Evolutionary conservation across 1,284 basidiomycete genomes (phyloP).

Genomic region (Thecaphora thlaspeos): DNA sequence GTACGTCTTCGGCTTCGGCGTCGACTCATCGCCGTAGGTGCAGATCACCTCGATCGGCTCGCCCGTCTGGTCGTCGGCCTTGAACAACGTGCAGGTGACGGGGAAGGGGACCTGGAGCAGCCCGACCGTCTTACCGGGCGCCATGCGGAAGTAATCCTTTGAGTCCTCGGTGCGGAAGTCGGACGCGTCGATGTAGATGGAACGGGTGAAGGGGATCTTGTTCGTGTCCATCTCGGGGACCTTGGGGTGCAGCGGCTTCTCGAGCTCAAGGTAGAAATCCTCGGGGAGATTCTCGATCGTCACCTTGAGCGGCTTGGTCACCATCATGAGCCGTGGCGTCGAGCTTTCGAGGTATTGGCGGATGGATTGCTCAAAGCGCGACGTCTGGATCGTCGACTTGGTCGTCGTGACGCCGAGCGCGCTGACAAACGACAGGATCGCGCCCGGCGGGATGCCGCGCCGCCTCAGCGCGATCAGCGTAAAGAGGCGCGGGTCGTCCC

Average conservation of each 20-base stretch:
- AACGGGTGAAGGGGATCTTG: conserved; percentile 77
- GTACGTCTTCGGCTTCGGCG: conserved; percentile 62
- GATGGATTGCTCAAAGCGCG: conserved; percentile 93
- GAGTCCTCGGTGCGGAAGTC: conserved; percentile 87
- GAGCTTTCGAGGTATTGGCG: conserved; percentile 96
- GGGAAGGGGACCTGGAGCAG: conserved; percentile 87
- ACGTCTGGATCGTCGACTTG: conserved; percentile 94
- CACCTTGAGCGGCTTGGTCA: conserved; percentile 69
- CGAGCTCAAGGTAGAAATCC: conserved; percentile 57
- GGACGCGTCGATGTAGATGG: conserved; percentile 85
- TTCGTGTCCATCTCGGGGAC: conserved; percentile 89
- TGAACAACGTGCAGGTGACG: conserved; percentile 66
- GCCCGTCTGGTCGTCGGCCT: conserved; percentile 66
- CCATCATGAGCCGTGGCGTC: conserved; percentile 86
- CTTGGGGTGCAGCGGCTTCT: conserved; percentile 77
- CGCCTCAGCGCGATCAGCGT: conserved; percentile 95
- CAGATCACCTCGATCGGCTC: conserved; percentile 76
- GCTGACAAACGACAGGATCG: conserved; percentile 92
- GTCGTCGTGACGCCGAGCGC: conserved; percentile 93
- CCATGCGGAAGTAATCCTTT: conserved; percentile 68
- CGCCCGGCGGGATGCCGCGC: conserved; percentile 94
- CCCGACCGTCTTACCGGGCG: conserved; percentile 99
- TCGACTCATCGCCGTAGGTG: conserved; percentile 92
- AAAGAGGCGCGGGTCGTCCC: conserved; percentile 98
- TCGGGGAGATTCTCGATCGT: conserved; percentile 39